Evolutionary conservation across 306 rosid species (phyloP), one percentile per base, ranked within the genome.

Genomic region (Rosa lucieae): DNA sequence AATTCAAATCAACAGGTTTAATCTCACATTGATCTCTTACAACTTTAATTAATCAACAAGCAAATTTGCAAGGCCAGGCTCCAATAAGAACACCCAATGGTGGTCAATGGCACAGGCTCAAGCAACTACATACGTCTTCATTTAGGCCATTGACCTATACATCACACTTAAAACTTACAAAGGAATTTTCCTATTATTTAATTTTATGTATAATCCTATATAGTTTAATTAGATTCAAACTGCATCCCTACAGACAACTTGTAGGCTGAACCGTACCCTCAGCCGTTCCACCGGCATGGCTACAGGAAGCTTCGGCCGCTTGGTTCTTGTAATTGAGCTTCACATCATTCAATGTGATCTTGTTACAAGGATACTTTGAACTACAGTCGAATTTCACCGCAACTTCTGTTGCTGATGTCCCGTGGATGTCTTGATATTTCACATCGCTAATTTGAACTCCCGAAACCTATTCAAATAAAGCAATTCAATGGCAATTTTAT

Each of bases 351-450:
- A 83, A 67, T 14, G 10, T 71, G 62, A 86, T 59, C 70, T 67
- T 39, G 1, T 15, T 74, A 15, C 89, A 86, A 8, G 85, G 85
- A 18, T 75, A 49, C 39, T n/a, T 14, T 0, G 77, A 2, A 44
- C 88, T 85, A 2, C 88, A 85, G 10, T 83, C 79, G 1, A 86
- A 81, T 37, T 86, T 84, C 32, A 86, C 63, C 0, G 84, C 87
- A 21, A 86, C 76, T 56, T 75, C 35, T 2, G 88, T 82, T 0
- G 88, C 84, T 0, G 88, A 85, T 52, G 86, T 76, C 8, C 86
- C 88, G 1, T 73, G 79, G 35, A 85, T 79, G 14, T 80, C 74
- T 40, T 66, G 40, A 49, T 82, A 85, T 1, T 70, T 78, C 40
- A 85, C 81, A 0, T 76, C 55, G 2, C 82, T 82, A 6, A 85